Conservation (phyloP, 441 rosid genomes). For the Brassica hybrid region DNA sequence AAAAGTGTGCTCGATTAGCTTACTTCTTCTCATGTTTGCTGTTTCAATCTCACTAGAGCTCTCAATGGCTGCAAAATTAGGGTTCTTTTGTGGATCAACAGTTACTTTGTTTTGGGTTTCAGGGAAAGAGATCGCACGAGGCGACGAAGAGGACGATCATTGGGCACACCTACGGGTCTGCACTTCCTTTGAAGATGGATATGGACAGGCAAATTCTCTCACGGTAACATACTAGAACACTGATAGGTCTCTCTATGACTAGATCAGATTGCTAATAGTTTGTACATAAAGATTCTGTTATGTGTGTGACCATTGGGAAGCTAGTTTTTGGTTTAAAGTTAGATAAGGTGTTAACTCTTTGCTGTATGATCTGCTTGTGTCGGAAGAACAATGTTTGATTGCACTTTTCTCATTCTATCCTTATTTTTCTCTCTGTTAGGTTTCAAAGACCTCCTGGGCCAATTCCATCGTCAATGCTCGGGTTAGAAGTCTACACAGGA, state of each 20-base stretch:
- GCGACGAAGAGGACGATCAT: conserved; percentile 61
- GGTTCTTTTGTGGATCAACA: background rate
- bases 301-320: too few relatives aligned
- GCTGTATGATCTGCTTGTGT: background rate
- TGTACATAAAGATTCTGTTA: background rate
- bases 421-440: conserved; percentile 38
- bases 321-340: too few relatives aligned
- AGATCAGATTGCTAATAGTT: background rate
- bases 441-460: conserved; percentile 87
- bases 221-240: conserved; percentile 44
- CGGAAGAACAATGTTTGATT: background rate
- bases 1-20: conserved; percentile 1
- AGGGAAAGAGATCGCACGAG: conserved; percentile 50
- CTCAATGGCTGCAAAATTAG: background rate
- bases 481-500: conserved; percentile 77
- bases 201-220: conserved; percentile 83
- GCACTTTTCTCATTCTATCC: background rate
- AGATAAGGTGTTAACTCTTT: background rate
- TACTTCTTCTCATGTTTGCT: background rate
- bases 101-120: background rate
- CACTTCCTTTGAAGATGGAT: conserved; percentile 85
- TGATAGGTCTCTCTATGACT: background rate
- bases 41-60: background rate
- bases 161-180: conserved; percentile 68
- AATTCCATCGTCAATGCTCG: conserved; percentile 86